phyloP scores from a whole-genome alignment of 2,329 filamentous ascomycete genomes.

The Stemphylium beticola region DNA sequence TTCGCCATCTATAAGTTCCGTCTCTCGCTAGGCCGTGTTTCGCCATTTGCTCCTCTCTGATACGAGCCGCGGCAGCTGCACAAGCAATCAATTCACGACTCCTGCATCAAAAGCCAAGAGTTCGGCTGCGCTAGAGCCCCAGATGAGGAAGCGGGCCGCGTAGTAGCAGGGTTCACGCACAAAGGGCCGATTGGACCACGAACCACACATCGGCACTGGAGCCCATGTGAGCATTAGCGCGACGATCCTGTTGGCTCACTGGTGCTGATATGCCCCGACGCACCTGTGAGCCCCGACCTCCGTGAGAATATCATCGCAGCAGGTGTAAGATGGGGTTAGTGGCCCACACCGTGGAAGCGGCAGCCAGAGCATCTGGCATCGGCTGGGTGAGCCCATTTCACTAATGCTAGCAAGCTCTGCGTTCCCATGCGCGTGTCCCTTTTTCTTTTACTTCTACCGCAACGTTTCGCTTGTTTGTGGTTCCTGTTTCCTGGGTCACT shows the following conservation, averaged over 20 bases:
- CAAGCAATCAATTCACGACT: background rate
- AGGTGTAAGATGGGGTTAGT: background rate
- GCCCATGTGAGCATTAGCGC: background rate
- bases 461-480: slow-evolving; percentile 1
- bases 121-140: background rate
- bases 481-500: background rate
- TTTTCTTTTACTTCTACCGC: slow-evolving; percentile 10
- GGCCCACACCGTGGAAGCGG: slow-evolving; percentile 6
- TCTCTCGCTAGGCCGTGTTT: no score
- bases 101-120: slow-evolving; percentile 1
- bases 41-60: background rate
- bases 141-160: slow-evolving; percentile 11
- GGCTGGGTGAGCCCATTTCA: slow-evolving; percentile 5
- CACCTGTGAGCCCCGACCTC: background rate
- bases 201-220: slow-evolving; percentile 1
- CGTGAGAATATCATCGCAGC: background rate
- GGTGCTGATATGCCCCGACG: background rate
- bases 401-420: slow-evolving; percentile 1
- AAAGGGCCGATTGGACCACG: background rate
- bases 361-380: background rate
- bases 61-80: slow-evolving; percentile 3
- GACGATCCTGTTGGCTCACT: slow-evolving; percentile 5
- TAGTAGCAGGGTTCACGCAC: background rate
- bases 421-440: background rate
- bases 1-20: no score